Percentiles rank a stretch among this genome's conserved stretches.
phyloP scores from a whole-genome alignment of 2,329 filamentous ascomycete species.

The Colletotrichum viniferum region DNA sequence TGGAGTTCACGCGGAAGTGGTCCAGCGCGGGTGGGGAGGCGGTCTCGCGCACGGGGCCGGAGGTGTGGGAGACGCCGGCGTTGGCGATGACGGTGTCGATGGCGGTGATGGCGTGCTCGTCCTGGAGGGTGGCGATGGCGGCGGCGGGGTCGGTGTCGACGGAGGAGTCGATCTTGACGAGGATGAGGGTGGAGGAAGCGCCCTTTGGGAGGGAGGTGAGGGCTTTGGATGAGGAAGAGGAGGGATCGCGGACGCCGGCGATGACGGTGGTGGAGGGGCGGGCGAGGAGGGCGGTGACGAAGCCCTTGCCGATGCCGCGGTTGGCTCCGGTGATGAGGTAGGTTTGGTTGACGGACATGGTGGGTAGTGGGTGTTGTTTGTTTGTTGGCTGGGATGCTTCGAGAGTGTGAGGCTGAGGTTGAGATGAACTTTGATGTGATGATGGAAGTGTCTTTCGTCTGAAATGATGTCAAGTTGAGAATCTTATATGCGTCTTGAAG shows the following conservation, averaged over 20 bases:
- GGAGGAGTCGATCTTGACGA: conserved; percentile 45
- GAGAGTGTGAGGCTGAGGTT: background rate
- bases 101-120: conserved; percentile 36
- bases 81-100: conserved; percentile 60
- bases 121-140: conserved; percentile 33
- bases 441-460: background rate
- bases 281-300: background rate
- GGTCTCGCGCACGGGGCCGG: conserved; percentile 24
- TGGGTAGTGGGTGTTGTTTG: fast-evolving
- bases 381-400: background rate
- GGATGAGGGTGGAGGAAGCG: conserved; percentile 37
- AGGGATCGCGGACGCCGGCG: conserved; percentile 40
- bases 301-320: conserved; percentile 13
- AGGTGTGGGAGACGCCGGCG: conserved; percentile 40
- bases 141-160: conserved; percentile 34
- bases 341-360: conserved; percentile 33
- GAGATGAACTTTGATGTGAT: background rate
- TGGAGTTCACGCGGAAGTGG: conserved; percentile 43
- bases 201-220: conserved; percentile 40
- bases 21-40: conserved; percentile 30
- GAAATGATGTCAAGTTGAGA: fast-evolving
- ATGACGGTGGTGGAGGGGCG: conserved; percentile 36
- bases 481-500: background rate
- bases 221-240: conserved; percentile 26
- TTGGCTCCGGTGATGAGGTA: conserved; percentile 39